These are phyloP conservation scores for Dryas drummondii DNA, from an alignment of 306 rosid species.

Conservation along the genomic window DNA sequence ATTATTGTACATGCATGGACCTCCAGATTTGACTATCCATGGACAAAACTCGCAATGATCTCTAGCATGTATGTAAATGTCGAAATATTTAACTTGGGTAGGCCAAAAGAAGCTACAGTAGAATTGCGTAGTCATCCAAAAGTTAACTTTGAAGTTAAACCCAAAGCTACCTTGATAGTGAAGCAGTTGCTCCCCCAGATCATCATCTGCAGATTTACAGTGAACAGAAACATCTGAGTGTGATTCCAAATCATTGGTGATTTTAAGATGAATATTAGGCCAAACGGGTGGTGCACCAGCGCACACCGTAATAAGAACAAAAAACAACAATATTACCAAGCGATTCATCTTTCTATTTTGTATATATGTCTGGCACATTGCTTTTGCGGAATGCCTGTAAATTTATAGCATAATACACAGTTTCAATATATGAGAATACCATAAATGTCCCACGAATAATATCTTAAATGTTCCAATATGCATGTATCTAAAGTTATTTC, in stretches of 20 bases:
- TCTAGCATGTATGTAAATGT: background rate
- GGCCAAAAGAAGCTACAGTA: background rate
- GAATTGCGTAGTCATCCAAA: background rate
- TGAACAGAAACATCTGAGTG: background rate
- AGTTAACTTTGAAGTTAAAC: background rate
- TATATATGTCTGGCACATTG: background rate
- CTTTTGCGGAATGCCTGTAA: background rate
- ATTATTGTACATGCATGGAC: background rate
- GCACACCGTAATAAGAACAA: background rate
- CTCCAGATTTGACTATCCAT: background rate
- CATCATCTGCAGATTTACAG: background rate
- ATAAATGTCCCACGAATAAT: too few species aligned
- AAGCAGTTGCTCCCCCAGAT: background rate
- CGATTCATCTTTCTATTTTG: background rate
- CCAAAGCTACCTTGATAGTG: background rate
- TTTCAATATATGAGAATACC: too few species aligned
- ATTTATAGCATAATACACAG: background rate
- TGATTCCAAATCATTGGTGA: background rate
- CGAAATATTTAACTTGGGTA: background rate
- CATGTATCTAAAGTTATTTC: too few species aligned
- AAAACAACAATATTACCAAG: background rate
- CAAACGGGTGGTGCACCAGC: background rate
- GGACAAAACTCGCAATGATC: background rate
- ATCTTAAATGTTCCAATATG: too few species aligned
- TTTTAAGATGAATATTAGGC: background rate